Percentiles rank a stretch among this genome's conserved stretches.
These are phyloP conservation scores for Datura wrightii DNA, from an alignment of 257 asterid genomes.

Conservation along the genomic window DNA sequence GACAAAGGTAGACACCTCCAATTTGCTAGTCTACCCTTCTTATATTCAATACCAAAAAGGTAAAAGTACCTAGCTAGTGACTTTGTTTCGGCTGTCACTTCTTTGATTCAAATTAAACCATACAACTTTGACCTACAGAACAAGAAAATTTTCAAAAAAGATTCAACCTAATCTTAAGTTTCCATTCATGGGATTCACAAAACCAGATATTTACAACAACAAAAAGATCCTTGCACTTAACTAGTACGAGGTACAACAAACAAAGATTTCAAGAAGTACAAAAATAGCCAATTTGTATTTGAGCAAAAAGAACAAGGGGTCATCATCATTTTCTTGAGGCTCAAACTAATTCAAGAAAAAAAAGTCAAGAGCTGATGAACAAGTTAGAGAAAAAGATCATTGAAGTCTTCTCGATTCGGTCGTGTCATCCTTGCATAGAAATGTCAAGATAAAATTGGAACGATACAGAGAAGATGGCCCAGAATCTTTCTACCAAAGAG, in stretches of 20 bases:
- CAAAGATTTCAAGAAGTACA: constrained; percentile 10
- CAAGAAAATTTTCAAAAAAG: not conserved
- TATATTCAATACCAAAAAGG: not conserved
- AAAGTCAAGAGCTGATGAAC: not conserved
- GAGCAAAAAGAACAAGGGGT: constrained; percentile 5
- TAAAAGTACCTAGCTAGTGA: not conserved
- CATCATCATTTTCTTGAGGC: not conserved
- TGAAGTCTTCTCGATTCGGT: not conserved
- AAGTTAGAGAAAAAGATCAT: not conserved
- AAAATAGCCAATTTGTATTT: not conserved
- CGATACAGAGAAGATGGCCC: not conserved
- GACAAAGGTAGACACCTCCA: not conserved
- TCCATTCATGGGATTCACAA: constrained; percentile 6
- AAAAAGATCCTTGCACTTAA: not conserved
- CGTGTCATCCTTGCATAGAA: not conserved
- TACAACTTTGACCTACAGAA: not conserved
- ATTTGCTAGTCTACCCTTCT: not conserved
- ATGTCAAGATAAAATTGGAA: not conserved
- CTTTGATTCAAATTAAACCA: not conserved
- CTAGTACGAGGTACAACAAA: constrained; percentile 4
- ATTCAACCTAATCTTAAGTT: not conserved
- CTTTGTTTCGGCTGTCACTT: not conserved
- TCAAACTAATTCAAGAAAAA: not conserved
- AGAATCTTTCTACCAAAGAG: constrained; percentile 34
- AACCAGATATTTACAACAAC: constrained; percentile 11